Evolutionary conservation across 805 yeast species (phyloP), one percentile per base, ranked within the genome.

Genomic region (Saturnispora serradocipensis): DNA sequence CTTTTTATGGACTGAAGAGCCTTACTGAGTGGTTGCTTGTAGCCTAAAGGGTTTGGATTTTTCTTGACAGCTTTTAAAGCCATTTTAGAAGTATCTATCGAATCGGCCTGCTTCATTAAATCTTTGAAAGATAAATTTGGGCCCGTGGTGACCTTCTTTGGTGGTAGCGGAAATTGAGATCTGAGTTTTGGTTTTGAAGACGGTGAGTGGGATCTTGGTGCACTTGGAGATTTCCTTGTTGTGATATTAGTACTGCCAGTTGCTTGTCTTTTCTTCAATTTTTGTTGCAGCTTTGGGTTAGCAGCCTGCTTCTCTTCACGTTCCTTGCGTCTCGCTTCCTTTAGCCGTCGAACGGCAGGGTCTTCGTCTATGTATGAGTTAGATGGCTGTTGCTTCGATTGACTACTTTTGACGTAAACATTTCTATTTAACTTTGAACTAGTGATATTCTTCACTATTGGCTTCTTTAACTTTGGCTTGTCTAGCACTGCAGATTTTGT

Each of bases 341-440:
- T 85, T 38, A 85, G 67, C 52, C 84, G 66, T 36, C 78, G 80
- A 8, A 85, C 87, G 4, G 88, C 88, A 0, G 90, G 88, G 61
- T 85, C 91, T 5, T 75, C 71, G 8, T 53, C 52, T 2, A 9
- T n/a, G n/a, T 30, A 22, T 15, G 35, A 15, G 9, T 15, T 16
- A 13, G 30, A 32, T 32, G 43, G 18, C 11, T 44, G 10, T 5
- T 39, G 20, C 2, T 22, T 67, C 63, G 30, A 32, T 27, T 32
- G 46, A 13, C 20, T 35, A 24, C 22, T 20, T 35, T 11, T 25
- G 42, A 10, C 22, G 28, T 18, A 20, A 24, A n/a, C 22, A 39
- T n/a, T 27, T 36, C 27, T 8, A 8, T 43, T 22, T 13, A 27
- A 13, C 20, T 22, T 9, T 28, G 43, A 7, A 3, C 11, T 30